Conservation (phyloP, 495 filamentous ascomycete genomes). For the Poronia punctata region DNA sequence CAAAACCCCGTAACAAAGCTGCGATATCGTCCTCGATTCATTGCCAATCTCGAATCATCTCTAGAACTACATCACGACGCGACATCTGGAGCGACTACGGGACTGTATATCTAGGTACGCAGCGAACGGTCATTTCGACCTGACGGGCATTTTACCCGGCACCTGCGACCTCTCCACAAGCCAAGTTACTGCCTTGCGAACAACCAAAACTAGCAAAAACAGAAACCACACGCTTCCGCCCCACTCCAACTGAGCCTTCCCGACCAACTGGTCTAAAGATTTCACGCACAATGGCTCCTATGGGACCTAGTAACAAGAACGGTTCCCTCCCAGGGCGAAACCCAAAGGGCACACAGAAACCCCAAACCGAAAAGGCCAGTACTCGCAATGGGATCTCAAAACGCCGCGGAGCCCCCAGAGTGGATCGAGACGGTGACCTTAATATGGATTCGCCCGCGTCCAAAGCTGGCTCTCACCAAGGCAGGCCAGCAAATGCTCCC, state of each 20-base stretch:
- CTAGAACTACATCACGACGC: no score
- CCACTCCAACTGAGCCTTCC: background rate
- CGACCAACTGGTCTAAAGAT: background rate
- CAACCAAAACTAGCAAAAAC: no score
- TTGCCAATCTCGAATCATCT: no score
- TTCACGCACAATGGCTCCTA: slow-evolving; percentile 31
- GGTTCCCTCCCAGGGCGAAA: slow-evolving; percentile 11
- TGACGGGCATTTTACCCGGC: no score
- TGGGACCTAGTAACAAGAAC: slow-evolving; percentile 19
- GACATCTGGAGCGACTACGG: no score
- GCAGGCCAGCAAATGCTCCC: slow-evolving; percentile 8
- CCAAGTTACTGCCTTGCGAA: no score
- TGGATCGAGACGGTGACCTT: slow-evolving; percentile 77
- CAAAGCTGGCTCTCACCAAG: slow-evolving; percentile 25
- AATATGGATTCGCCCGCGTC: slow-evolving; percentile 57
- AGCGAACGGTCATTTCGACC: no score
- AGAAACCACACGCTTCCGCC: no score
- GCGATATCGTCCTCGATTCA: no score
- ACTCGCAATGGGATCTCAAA: slow-evolving; percentile 66
- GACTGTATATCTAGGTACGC: no score
- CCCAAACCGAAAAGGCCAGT: slow-evolving; percentile 13
- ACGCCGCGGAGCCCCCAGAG: slow-evolving; percentile 43
- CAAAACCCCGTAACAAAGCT: no score
- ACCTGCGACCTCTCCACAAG: no score
- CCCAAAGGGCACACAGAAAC: slow-evolving; percentile 27